Evolutionary conservation across 495 filamentous ascomycete species (phyloP).

Genomic region (Neurospora tetrasperma): DNA sequence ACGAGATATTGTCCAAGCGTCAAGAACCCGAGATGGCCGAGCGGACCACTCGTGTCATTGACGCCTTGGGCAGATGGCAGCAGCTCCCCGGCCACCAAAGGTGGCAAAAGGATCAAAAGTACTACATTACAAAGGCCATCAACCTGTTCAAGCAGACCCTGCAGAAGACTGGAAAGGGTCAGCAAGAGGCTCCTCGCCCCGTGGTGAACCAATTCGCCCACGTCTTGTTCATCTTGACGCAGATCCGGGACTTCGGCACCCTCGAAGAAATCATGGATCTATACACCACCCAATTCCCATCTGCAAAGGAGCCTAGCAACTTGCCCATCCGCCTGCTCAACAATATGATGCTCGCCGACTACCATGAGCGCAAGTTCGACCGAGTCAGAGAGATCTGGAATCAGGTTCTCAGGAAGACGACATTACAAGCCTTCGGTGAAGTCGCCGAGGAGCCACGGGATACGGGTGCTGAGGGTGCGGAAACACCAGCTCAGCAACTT

Average conservation of each 20-base stretch:
- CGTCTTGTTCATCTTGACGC: constrained; percentile 53
- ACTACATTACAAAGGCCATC: constrained; percentile 19
- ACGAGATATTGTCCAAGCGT: constrained; percentile 24
- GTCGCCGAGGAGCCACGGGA: not conserved
- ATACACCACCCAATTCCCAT: constrained; percentile 31
- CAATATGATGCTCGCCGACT: constrained; percentile 54
- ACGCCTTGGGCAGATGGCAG: constrained; percentile 25
- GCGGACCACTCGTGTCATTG: constrained; percentile 24
- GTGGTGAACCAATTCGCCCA: constrained; percentile 42
- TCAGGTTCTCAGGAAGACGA: constrained; percentile 43
- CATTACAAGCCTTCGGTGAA: constrained; percentile 25
- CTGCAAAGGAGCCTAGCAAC: constrained; percentile 5
- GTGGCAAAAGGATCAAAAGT: constrained; percentile 12
- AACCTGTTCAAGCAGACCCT: constrained; percentile 16
- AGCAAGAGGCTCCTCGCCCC: constrained; percentile 21
- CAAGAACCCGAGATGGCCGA: constrained; percentile 21
- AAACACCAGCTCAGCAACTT: not conserved
- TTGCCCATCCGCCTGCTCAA: constrained; percentile 50
- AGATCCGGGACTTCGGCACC: constrained; percentile 41
- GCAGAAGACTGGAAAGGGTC: constrained; percentile 1
- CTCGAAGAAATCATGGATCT: constrained; percentile 48
- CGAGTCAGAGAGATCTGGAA: constrained; percentile 58
- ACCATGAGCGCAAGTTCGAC: constrained; percentile 42
- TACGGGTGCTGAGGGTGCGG: not conserved
- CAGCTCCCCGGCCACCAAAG: constrained; percentile 13